These are phyloP conservation scores for Pulveroboletus ridleyi DNA, from an alignment of 1,284 basidiomycete genomes.

Conservation along the genomic window DNA sequence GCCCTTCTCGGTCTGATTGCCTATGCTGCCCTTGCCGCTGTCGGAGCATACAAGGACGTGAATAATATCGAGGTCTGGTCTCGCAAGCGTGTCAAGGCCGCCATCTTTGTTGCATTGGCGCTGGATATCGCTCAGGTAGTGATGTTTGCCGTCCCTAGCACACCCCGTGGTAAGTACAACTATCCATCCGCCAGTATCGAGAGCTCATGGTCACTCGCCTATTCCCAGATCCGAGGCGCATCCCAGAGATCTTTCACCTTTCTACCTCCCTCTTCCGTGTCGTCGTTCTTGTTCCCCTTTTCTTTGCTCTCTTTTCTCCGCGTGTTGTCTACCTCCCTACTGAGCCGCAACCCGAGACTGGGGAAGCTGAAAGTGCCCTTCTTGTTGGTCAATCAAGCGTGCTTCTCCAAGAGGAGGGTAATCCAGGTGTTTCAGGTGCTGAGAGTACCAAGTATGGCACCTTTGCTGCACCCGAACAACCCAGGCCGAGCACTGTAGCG, in stretches of 20 bases:
- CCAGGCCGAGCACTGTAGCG: constrained; percentile 2
- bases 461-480: constrained; percentile 38
- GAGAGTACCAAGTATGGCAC: constrained; percentile 73
- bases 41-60: constrained; percentile 80
- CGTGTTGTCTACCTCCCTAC: constrained; percentile 64
- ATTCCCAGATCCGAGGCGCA: constrained; percentile 30
- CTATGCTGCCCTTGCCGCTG: constrained; percentile 70
- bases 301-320: constrained; percentile 62
- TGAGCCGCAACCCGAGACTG: constrained; percentile 34
- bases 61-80: constrained; percentile 76
- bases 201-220: background rate
- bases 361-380: constrained; percentile 34
- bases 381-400: constrained; percentile 36
- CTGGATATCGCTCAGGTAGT: constrained; percentile 67
- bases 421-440: constrained; percentile 30
- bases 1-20: constrained; percentile 70
- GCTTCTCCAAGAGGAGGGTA: constrained; percentile 33
- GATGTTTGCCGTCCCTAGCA: constrained; percentile 54
- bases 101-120: constrained; percentile 55
- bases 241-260: constrained; percentile 61
- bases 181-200: background rate
- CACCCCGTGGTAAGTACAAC: constrained; percentile 49
- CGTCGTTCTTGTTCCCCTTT: constrained; percentile 63
- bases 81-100: constrained; percentile 59
- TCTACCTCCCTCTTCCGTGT: constrained; percentile 70